Conservation (phyloP, 257 asterid genomes). For the Solanum rostratum region DNA sequence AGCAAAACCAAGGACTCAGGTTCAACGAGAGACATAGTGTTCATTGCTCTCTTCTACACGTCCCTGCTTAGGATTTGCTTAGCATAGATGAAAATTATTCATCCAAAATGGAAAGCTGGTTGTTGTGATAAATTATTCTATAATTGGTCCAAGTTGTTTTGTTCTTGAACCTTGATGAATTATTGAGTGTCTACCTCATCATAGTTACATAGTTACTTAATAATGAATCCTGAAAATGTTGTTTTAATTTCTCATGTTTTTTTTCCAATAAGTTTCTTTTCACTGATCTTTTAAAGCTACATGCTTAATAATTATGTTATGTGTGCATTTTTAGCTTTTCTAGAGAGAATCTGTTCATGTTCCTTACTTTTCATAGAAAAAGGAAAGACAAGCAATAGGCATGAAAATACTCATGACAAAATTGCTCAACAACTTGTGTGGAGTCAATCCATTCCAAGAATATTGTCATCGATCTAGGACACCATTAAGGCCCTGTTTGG, state of each 20-base stretch:
- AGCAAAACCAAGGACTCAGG: neutral
- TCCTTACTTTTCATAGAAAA: neutral
- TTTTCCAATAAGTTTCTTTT: neutral
- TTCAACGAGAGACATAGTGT: neutral
- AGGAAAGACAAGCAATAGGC: neutral
- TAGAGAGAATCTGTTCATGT: neutral
- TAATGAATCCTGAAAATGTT: neutral
- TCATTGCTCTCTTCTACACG: neutral
- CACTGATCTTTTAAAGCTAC: neutral
- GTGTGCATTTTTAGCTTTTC: neutral
- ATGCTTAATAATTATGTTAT: neutral
- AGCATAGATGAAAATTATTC: neutral
- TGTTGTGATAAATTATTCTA: neutral
- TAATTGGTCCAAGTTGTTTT: neutral
- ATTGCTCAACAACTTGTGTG: neutral
- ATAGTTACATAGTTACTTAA: neutral
- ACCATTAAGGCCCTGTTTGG: neutral
- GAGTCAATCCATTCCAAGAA: neutral
- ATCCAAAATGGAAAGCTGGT: neutral
- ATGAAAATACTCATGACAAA: neutral
- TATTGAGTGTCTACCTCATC: neutral
- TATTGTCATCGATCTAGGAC: neutral
- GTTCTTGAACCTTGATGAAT: neutral
- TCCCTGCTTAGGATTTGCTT: neutral
- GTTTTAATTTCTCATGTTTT: neutral